A percentile compares a stretch with the other conserved stretches of the same genome.
These are phyloP conservation scores for Ophiostoma novo-ulmi DNA, from an alignment of 2,329 filamentous ascomycete genomes.

Conservation along the genomic window DNA sequence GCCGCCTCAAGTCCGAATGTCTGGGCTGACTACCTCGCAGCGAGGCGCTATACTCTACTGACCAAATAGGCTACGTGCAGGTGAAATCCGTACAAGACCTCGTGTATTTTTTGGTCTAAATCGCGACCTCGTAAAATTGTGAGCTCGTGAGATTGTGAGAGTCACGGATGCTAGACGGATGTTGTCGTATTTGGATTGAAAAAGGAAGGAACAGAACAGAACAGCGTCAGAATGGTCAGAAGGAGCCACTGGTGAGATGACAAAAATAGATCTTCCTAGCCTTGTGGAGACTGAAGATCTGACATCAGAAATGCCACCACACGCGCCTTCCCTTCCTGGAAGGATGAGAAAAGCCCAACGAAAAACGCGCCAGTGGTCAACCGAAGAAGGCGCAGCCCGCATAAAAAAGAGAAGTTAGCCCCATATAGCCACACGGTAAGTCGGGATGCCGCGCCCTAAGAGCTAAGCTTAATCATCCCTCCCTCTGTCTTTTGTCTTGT, in stretches of 20 bases:
- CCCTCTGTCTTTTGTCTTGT: background rate
- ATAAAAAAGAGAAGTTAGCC: background rate
- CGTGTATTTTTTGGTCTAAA: background rate
- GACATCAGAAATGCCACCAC: background rate
- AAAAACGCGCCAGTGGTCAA: background rate
- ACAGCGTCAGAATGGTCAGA: background rate
- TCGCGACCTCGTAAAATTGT: background rate
- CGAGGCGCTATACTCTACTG: background rate
- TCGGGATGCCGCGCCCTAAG: background rate
- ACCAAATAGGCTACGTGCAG: background rate
- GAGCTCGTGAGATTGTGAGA: constrained; percentile 6
- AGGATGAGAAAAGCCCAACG: background rate
- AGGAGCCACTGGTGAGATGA: background rate
- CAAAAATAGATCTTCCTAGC: background rate
- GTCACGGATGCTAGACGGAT: background rate
- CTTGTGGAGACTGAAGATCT: constrained; percentile 8
- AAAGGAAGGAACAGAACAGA: background rate
- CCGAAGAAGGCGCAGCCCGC: constrained; percentile 3
- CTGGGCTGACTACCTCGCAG: background rate
- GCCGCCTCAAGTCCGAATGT: background rate
- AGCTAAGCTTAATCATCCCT: constrained; percentile 2
- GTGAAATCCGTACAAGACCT: background rate
- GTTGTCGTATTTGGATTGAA: background rate
- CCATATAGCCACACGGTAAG: background rate
- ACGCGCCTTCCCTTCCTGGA: background rate